Conservation (phyloP, 1,284 basidiomycete genomes). For the Cryptococcus sp. region DNA sequence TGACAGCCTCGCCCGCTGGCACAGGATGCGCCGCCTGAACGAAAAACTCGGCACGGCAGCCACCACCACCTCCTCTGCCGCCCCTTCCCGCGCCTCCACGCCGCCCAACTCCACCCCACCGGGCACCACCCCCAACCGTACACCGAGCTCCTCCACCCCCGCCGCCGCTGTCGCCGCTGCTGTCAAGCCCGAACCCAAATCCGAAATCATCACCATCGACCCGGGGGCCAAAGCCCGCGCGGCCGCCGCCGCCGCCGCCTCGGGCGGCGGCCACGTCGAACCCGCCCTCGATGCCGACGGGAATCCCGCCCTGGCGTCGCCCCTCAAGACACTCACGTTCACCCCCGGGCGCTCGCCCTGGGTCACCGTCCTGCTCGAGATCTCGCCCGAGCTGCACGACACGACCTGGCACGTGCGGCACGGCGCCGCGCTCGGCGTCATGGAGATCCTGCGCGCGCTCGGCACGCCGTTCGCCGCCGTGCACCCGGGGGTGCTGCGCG, state of each 20-base stretch:
- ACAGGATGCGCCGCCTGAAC: slow-evolving; percentile 40
- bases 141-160: too few species aligned
- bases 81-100: slow-evolving; percentile 24
- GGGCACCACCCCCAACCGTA: too few species aligned
- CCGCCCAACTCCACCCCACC: slow-evolving; percentile 11
- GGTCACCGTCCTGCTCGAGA: slow-evolving; percentile 74
- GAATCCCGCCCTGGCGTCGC: slow-evolving; percentile 17
- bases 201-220: slow-evolving; percentile 41
- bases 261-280: slow-evolving; percentile 36
- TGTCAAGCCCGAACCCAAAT: slow-evolving; percentile 14
- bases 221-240: slow-evolving; percentile 46
- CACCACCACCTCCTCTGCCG: slow-evolving; percentile 7
- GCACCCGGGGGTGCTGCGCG: slow-evolving; percentile 46
- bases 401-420: slow-evolving; percentile 91
- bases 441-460: slow-evolving; percentile 81
- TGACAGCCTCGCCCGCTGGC: background rate
- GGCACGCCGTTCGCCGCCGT: slow-evolving; percentile 3
- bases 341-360: slow-evolving; percentile 78
- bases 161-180: background rate
- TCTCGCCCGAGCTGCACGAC: slow-evolving; percentile 80
- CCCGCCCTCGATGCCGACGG: slow-evolving; percentile 34
- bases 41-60: slow-evolving; percentile 20
- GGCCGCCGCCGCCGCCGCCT: slow-evolving; percentile 16
- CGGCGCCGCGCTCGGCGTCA: slow-evolving; percentile 85
- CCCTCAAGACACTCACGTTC: slow-evolving; percentile 19